Base-by-base conservation (phyloP, 2,329 filamentous ascomycete species). In the Sarocladium kiliense region DNA sequence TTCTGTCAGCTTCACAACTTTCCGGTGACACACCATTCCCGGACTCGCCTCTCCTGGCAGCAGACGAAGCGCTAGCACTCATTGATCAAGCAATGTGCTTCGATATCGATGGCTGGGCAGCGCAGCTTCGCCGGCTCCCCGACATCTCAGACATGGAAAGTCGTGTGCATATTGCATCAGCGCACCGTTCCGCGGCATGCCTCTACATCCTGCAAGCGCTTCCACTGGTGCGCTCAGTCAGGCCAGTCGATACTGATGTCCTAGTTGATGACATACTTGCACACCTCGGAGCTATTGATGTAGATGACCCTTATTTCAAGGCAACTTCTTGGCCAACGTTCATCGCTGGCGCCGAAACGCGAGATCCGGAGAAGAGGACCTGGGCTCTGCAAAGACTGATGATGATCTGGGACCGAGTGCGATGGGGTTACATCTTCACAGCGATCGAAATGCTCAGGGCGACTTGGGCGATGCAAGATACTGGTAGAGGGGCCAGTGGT, bases 291-390 rank as follows among this genome's bases (percentile, higher is more conserved):
- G 68, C 71, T 54, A 73, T 84, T 34, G 70, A 69, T 26, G 71
- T 74, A 19, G 65, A 70, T 2, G 78, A 81, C 60, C 73, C 75
- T 6, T 72, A 82, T 41, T 84, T 81, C 69, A 84, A 82, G 63
- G 81, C 77, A 7, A 81, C 79, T 2, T 77, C 77, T n/a, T 84
- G 80, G 80, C 79, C 81, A 1, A 71, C 79, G 0, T 83, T 84
- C 59, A 74, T 84, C 27, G 78, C 78, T 2, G 81, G 81, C 1
- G 80, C 80, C 0, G 80, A 83, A 61, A 77, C 77, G 3, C 72
- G 72, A 41, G 73, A 79, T 54, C 65, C 68, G 0, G 66, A 70
- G 34, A 75, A 75, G 56, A 71, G 79, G 37, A 69, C 66, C 2
- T 82, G 79, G 80, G 73, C 78, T n/a, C 67, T 80, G 62, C 68